These are phyloP conservation scores for Pisolithus orientalis DNA, from an alignment of 768 basidiomycete species.

Conservation along the genomic window DNA sequence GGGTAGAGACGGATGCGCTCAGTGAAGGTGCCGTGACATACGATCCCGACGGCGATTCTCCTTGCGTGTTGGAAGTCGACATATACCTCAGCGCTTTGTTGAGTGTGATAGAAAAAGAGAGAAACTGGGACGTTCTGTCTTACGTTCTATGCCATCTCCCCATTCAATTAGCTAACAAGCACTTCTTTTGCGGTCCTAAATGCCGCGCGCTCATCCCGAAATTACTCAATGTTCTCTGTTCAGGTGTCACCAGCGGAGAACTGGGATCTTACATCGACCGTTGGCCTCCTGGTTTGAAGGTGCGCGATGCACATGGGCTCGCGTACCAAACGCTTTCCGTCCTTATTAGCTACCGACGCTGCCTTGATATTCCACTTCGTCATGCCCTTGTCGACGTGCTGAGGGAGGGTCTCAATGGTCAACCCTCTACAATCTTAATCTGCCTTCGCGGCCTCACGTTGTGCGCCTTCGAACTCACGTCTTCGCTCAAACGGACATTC, in stretches of 20 bases:
- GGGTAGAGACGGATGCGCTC: conserved; percentile 50
- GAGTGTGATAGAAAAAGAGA: conserved; percentile 64
- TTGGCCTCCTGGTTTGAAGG: conserved; percentile 58
- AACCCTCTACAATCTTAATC: conserved; percentile 74
- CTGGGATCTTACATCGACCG: conserved; percentile 51
- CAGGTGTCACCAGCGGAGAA: conserved; percentile 51
- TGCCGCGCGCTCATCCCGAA: conserved; percentile 56
- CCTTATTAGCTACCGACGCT: conserved; percentile 77
- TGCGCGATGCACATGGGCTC: conserved; percentile 80
- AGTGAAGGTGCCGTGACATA: conserved; percentile 67
- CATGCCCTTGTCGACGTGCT: conserved; percentile 73
- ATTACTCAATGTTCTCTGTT: conserved; percentile 63
- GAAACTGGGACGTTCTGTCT: conserved; percentile 89
- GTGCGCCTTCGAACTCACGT: conserved; percentile 78
- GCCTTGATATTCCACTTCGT: conserved; percentile 62
- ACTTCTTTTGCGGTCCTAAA: conserved; percentile 89
- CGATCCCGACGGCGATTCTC: conserved; percentile 41
- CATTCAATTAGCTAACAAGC: conserved; percentile 88
- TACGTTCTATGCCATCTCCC: conserved; percentile 91
- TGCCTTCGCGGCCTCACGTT: conserved; percentile 88
- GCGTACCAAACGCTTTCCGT: conserved; percentile 86
- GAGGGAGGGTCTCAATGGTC: conserved; percentile 61
- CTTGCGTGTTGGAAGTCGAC: conserved; percentile 64
- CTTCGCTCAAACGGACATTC: conserved; percentile 74
- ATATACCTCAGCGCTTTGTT: conserved; percentile 60